Evolutionary conservation across 2,329 filamentous ascomycete species (phyloP), one percentile per base, ranked within the genome.

Genomic region (Clarireedia sp.): DNA sequence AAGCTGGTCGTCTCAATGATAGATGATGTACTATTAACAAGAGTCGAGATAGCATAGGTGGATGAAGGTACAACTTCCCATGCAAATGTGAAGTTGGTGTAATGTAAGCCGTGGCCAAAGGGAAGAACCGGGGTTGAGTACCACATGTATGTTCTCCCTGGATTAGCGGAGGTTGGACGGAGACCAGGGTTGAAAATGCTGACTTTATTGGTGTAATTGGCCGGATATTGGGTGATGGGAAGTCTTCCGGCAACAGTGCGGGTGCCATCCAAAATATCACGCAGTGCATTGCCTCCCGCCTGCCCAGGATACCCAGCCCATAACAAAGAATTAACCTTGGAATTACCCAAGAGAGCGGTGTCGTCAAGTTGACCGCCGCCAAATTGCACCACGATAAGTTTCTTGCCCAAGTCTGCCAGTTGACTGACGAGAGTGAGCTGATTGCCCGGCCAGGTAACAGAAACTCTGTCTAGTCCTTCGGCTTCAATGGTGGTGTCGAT

Each of bases 291-390:
- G 2, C 81, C 81, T 14, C 81, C 81, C 38, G 77, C 76, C 66
- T 84, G 80, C 1, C 81, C 80, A 0, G 81, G 81, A 55, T 80
- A 83, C 0, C 80, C 78, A 0, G 72, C 78, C 81, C 81, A 83
- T 0, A 84, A 61, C 0, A 84, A 64, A 0, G 77, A 73, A 26
- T 71, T 74, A 55, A 83, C 73, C 54, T 75, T 75, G 1, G 68
- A 59, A 52, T 79, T 75, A 4, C 66, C 67, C 5, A 77, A 64
- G 3, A 83, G 63, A 3, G 78, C 71, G 0, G 81, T 19, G 83
- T 59, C 61, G 76, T 73, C 10, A 71, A 72, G 5, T 41, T 41
- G 38, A 17, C 38, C 38, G 2, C 38, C 38, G 19, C 79, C 78
- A 59, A 81, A 71, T 56, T 80, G 74, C 0, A 80, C 67, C 0